A percentile compares a stretch with the other conserved stretches of the same genome.
Evolutionary conservation across 192 early-diverging fungal species (phyloP).

Genomic region (Helicostylum pulchrum): DNA sequence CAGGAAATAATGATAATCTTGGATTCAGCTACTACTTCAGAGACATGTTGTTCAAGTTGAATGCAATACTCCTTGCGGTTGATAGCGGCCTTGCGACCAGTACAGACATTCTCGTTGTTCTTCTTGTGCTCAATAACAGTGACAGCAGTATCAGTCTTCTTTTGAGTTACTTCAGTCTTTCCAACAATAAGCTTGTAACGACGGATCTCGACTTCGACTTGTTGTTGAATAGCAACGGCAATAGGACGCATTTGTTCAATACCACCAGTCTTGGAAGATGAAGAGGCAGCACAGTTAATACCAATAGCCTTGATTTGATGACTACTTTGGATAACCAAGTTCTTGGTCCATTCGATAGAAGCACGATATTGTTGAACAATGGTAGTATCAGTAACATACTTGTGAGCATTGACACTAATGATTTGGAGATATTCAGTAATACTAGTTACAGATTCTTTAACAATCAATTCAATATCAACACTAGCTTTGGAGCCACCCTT

Average conservation of each 20-base stretch:
- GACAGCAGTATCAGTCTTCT: not conserved
- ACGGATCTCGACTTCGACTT: slow-evolving; percentile 8
- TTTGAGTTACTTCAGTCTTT: not conserved
- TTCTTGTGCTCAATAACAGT: slow-evolving; percentile 12
- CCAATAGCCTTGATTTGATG: slow-evolving; percentile 15
- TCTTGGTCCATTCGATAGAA: slow-evolving; percentile 13
- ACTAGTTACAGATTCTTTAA: not conserved
- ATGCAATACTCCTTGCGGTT: slow-evolving; percentile 11
- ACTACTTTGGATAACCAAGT: slow-evolving; percentile 15
- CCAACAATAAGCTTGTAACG: slow-evolving; percentile 5
- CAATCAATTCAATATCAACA: slow-evolving; percentile 16
- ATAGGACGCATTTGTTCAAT: slow-evolving; percentile 20
- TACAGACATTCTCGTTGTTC: slow-evolving; percentile 1
- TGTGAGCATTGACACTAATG: not conserved
- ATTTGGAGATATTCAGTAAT: slow-evolving; percentile 10
- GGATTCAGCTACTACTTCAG: slow-evolving; percentile 13
- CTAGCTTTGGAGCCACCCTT: slow-evolving; percentile 13
- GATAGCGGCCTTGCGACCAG: slow-evolving; percentile 1
- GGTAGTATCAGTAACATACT: not conserved
- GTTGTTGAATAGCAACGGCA: slow-evolving; percentile 14
- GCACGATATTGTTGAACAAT: slow-evolving; percentile 8
- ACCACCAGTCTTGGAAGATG: slow-evolving; percentile 10
- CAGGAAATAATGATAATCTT: slow-evolving; percentile 12
- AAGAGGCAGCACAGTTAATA: slow-evolving; percentile 5
- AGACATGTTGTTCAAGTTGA: slow-evolving; percentile 4